Percentiles rank a stretch among this genome's conserved stretches.
Conservation (phyloP, 2,329 filamentous ascomycete species). For the Fusarium sp. region DNA sequence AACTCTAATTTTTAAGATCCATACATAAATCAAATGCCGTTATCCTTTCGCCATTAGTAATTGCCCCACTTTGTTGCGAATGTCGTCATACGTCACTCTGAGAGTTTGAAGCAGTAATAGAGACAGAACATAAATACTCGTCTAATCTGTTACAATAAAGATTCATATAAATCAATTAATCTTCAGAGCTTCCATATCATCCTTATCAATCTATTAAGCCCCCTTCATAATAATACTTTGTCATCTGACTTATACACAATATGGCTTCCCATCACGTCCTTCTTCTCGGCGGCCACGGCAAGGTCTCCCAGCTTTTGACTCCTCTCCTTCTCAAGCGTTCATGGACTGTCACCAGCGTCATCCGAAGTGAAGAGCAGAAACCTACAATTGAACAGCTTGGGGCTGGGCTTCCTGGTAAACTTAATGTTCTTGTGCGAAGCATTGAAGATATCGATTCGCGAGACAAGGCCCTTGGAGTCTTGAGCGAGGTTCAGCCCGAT, state of each 20-base stretch:
- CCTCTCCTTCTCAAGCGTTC: slow-evolving; percentile 78
- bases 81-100: slow-evolving; percentile 33
- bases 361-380: slow-evolving; percentile 78
- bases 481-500: slow-evolving; percentile 71
- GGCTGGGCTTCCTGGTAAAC: slow-evolving; percentile 68
- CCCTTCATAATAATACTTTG: not conserved
- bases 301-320: slow-evolving; percentile 79
- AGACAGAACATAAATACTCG: slow-evolving; percentile 8
- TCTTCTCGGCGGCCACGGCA: slow-evolving; percentile 84
- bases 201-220: not conserved
- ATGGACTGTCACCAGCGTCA: slow-evolving; percentile 83
- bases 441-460: slow-evolving; percentile 77
- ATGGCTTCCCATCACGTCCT: slow-evolving; percentile 67
- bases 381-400: slow-evolving; percentile 72
- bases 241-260: slow-evolving; percentile 6
- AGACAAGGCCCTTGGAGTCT: slow-evolving; percentile 69
- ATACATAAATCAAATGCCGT: slow-evolving; percentile 14
- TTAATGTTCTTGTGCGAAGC: slow-evolving; percentile 77
- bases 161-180: not conserved
- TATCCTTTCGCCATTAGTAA: slow-evolving; percentile 29
- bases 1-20: not conserved
- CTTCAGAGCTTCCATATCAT: not conserved
- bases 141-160: not conserved
- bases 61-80: slow-evolving; percentile 34
- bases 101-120: not conserved